Evolutionary conservation across 2,329 filamentous ascomycete genomes (phyloP), one percentile per base, ranked within the genome.

Genomic region (Diplodia sapinea): DNA sequence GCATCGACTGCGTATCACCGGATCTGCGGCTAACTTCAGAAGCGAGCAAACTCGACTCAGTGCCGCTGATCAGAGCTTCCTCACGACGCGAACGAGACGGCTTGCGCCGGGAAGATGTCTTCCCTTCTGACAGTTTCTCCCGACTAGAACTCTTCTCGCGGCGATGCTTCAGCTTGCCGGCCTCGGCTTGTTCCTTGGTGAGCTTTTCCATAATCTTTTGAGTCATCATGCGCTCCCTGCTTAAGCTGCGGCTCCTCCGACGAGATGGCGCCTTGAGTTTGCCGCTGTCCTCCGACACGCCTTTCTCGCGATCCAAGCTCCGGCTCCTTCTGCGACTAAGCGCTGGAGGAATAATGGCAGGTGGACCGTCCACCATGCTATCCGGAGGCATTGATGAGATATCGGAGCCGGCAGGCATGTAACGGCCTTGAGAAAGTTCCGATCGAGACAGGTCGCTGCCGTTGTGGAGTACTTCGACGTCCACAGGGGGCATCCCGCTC

Each of bases 321-420:
- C 83, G 81, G 73, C 83, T 87, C 61, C 82, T 79, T 69, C 81
- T 82, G 70, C 82, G 65, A 38, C 29, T 40, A 15, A 51, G 38
- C 80, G 68, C 79, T 76, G 54, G 80, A 77, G 29, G 76, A 43
- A 82, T 79, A 65, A 83, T 83, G 7, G 79, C 75, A 47, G 79
- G 78, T 11, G 81, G 79, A 47, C 83, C 84, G 70, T 89, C 89
- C 12, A 91, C 81, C 80, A 91, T 86, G 75, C 88, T 90, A 76
- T 91, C 88, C n/a, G 88, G 83, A 38, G 89, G 89, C 87, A 91
- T 90, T 43, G 88, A 90, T 1, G 94, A 98, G 61, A 98, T 92
- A 74, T 97, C 94, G 3, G 94, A 97, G 62, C 88, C 83, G 71
- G 87, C 84, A 40, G 87, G 85, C 59, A 89, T 81, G 76, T 91